Evolutionary conservation across 306 rosid genomes (phyloP), one percentile per base, ranked within the genome.

Genomic region (Ormosia semicastrata): DNA sequence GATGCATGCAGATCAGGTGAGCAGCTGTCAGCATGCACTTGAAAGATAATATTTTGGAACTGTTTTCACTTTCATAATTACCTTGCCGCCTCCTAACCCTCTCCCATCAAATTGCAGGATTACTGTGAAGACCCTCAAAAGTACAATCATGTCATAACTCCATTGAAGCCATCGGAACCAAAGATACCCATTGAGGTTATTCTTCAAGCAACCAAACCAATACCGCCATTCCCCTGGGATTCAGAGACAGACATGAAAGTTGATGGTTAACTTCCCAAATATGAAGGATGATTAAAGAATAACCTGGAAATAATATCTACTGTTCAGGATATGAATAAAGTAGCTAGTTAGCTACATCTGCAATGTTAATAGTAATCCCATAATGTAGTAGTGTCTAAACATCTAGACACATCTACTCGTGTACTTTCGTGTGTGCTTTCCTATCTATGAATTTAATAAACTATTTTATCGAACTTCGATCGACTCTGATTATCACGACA

Each of bases 1-100:
- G 86, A 93, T 93, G 91, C 97, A 93, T 76, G 97, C 97, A 66
- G 89, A 94, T 91, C 97, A 90, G 94, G 98, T 93, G 66, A 89
- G 56, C 39, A 83, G 68, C 44, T 66, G 44, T 78, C 71, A 73
- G 24, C 24, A 82, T 75, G 76, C 39, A 53, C 52, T 73, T 46
- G 37, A 13, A 37, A 73, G 63, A 69, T 41, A 29, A 78, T 44
- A 73, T 53, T 49, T 69, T 58, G 44, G 0, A 36, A 12, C 15
- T 15, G 30, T 12, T 72, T 73, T 62, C 17, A 50, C 43, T 56
- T 58, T 37, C 43, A 73, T 63, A 62, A 83, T 50, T 75, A 40
- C 58, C 46, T 24, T 79, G 71, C 32, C 18, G 56, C 77, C 71
- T 34, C 15, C 47, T 36, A 82, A 86, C 49, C 76, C 78, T 78